Base-by-base conservation (phyloP, 2,329 filamentous ascomycete species). In the Endocalyx cinctus region DNA sequence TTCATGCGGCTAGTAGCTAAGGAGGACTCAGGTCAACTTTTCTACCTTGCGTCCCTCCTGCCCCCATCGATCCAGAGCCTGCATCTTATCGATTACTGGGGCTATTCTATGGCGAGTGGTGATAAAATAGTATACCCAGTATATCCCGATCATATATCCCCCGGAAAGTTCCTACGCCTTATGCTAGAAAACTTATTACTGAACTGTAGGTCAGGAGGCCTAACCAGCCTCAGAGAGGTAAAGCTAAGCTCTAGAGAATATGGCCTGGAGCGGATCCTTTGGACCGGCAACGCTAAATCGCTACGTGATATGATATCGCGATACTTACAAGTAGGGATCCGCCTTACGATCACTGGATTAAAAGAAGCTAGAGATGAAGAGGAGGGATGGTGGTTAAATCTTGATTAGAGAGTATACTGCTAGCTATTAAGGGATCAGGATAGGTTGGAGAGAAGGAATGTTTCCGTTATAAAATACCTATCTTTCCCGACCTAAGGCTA, bases 231-330 rank as follows among this genome's bases (percentile, higher is more conserved):
- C 7, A 29, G 14, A 17, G 27, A 29, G 27, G 27, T 29, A 29
- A 29, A 29, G 16, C 13, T 29, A 11, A 29, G 27, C 27, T 29
- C 27, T 27, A 27, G 25, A n/a, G 25, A 27, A 27, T 27, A 27
- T 27, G 16, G 27, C 11, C 7, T 7, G 27, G 8, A 29, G n/a
- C n/a, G n/a, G n/a, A n/a, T n/a, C 16, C 16, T 5, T 29, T 17
- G 13, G 13, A 15, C 8, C 14, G 27, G 27, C 14, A 5, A 8
- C 27, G 11, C 7, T 15, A 6, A 13, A 29, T 29, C 16, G 16
- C 16, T 29, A 16, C 5, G n/a, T 13, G 13, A 7, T 10, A 10
- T 29, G n/a, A 12, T 17, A 29, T 17, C 15, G 27, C 27, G 12
- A 17, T 29, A 17, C 16, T 17, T 11, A 17, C 13, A 29, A 29